Conservation (phyloP, 495 filamentous ascomycete species). For the Podospora anserina region DNA sequence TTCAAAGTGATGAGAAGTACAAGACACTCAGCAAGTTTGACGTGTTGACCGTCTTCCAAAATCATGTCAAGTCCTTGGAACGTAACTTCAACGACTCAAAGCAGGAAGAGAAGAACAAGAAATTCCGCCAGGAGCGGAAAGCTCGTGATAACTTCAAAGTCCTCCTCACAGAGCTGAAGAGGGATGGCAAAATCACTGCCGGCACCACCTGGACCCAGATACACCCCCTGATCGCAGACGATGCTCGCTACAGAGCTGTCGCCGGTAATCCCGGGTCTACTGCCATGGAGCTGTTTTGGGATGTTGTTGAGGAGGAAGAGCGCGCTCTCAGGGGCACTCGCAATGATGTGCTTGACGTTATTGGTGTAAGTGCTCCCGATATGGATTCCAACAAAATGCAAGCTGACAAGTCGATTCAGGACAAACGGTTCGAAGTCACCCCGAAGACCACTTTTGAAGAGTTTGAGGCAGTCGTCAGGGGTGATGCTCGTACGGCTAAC, state of each 20-base stretch:
- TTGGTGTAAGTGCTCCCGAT: slow-evolving; percentile 65
- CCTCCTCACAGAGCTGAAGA: slow-evolving; percentile 69
- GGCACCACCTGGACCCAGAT: slow-evolving; percentile 87
- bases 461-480: slow-evolving; percentile 70
- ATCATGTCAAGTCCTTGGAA: slow-evolving; percentile 88
- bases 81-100: slow-evolving; percentile 83
- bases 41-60: slow-evolving; percentile 88
- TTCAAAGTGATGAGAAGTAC: slow-evolving; percentile 86
- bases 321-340: slow-evolving; percentile 72
- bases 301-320: slow-evolving; percentile 92
- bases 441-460: slow-evolving; percentile 83
- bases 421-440: slow-evolving; percentile 86
- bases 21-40: slow-evolving; percentile 82
- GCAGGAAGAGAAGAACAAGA: slow-evolving; percentile 79
- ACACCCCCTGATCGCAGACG: slow-evolving; percentile 71
- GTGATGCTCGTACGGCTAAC: slow-evolving; percentile 80
- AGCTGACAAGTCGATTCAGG: slow-evolving; percentile 47
- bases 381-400: not conserved
- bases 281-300: slow-evolving; percentile 96
- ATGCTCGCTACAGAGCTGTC: slow-evolving; percentile 80
- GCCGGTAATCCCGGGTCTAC: slow-evolving; percentile 84
- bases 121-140: slow-evolving; percentile 76
- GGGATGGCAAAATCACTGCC: slow-evolving; percentile 81
- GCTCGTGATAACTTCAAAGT: slow-evolving; percentile 75
- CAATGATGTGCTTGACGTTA: slow-evolving; percentile 83